Percentiles rank a stretch among this genome's conserved stretches.
Evolutionary conservation across 345 rosid genomes (phyloP).

Genomic region (Eucalyptus cloeziana): DNA sequence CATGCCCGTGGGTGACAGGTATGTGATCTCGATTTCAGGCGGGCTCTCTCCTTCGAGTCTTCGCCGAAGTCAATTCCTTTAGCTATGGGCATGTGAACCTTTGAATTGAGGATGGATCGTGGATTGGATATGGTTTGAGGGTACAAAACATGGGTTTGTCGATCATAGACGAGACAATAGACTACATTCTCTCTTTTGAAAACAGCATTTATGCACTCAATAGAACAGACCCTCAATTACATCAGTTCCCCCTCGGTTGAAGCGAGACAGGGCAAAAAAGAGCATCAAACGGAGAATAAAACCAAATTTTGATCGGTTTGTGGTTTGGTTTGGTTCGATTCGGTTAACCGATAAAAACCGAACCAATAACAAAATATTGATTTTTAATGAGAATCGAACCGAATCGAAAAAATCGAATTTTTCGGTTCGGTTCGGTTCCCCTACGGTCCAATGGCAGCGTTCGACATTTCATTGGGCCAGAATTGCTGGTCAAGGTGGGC

Average conservation of each 20-base stretch:
- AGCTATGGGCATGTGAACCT: background rate
- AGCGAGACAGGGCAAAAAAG: too few relatives aligned
- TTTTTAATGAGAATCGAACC: too few relatives aligned
- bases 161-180: background rate
- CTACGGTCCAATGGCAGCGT: too few relatives aligned
- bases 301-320: too few relatives aligned
- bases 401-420: too few relatives aligned
- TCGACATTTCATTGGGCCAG: too few relatives aligned
- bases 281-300: fast-evolving
- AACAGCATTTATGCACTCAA: background rate
- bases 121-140: background rate
- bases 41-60: background rate
- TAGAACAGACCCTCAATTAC: background rate
- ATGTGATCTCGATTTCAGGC: background rate
- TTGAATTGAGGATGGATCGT: background rate
- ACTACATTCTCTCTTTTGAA: too few relatives aligned
- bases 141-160: background rate
- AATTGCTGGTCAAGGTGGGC: too few relatives aligned
- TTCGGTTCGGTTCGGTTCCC: too few relatives aligned
- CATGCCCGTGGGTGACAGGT: slow-evolving; percentile 87
- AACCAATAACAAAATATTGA: too few relatives aligned
- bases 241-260: too few relatives aligned
- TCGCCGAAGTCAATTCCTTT: background rate
- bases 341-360: fast-evolving
- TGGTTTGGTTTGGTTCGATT: too few relatives aligned